Evolutionary conservation across 2,329 filamentous ascomycete species (phyloP).

Genomic region (Sporothrix brasiliensis): DNA sequence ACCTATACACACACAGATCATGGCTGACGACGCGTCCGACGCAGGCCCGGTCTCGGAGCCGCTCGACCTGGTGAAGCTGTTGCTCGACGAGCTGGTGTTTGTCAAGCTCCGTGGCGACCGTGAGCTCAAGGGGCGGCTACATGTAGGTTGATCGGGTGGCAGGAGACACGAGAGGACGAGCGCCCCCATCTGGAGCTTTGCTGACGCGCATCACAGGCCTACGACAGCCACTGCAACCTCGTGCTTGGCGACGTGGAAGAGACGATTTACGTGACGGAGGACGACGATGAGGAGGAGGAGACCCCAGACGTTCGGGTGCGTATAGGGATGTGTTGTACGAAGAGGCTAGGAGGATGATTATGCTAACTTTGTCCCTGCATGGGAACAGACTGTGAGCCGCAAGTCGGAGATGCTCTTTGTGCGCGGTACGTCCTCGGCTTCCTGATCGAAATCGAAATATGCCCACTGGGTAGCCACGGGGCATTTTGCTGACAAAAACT

Average conservation of each 20-base stretch:
- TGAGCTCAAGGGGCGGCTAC: conserved; percentile 90
- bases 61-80: conserved; percentile 90
- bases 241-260: conserved; percentile 96
- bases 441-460: too few relatives aligned
- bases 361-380: not conserved
- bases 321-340: not conserved
- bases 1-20: not conserved
- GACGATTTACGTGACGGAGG: conserved; percentile 91
- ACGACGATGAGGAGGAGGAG: conserved; percentile 73
- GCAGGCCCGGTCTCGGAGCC: conserved; percentile 79
- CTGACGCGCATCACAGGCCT: conserved; percentile 64
- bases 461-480: too few relatives aligned
- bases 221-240: conserved; percentile 97
- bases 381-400: conserved; percentile 79
- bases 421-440: conserved; percentile 65
- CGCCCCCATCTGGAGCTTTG: not conserved
- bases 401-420: conserved; percentile 99
- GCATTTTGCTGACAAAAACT: not conserved
- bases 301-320: conserved; percentile 65
- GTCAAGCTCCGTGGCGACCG: conserved; percentile 95
- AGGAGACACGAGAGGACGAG: conserved; percentile 53
- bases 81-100: conserved; percentile 93
- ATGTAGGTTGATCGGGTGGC: conserved; percentile 53
- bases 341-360: not conserved
- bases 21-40: conserved; percentile 83